These are phyloP conservation scores for Fusarium coicis DNA, from an alignment of 2,329 filamentous ascomycete genomes.

Conservation along the genomic window DNA sequence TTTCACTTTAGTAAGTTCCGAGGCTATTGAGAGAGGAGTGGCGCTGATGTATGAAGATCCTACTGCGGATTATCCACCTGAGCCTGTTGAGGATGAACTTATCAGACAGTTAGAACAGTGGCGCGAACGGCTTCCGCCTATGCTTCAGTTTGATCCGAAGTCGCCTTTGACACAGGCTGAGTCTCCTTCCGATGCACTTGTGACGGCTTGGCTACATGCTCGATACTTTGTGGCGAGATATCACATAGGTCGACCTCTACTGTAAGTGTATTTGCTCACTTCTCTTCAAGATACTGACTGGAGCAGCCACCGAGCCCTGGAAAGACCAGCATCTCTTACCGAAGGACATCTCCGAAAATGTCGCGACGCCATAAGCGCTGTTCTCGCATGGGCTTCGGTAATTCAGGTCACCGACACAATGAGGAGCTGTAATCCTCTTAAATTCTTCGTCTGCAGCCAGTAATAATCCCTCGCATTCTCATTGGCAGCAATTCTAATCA, in stretches of 20 bases:
- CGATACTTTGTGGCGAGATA: constrained; percentile 31
- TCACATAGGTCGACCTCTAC: constrained; percentile 25
- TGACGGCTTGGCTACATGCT: constrained; percentile 30
- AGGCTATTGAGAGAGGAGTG: too few relatives aligned
- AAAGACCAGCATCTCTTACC: constrained; percentile 10
- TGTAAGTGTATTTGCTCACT: background rate
- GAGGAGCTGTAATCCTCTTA: constrained; percentile 31
- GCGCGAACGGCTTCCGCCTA: constrained; percentile 9
- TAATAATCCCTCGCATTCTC: background rate
- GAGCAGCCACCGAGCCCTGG: constrained; percentile 11
- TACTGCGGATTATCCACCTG: constrained; percentile 20
- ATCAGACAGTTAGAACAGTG: constrained; percentile 31
- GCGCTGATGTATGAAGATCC: too few relatives aligned
- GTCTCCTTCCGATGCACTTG: constrained; percentile 14
- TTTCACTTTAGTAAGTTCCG: constrained; percentile 34
- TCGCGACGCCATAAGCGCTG: constrained; percentile 17
- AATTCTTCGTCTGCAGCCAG: constrained; percentile 32
- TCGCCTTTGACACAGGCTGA: constrained; percentile 7
- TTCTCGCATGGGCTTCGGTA: constrained; percentile 8
- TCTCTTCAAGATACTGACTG: background rate
- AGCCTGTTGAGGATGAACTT: constrained; percentile 30
- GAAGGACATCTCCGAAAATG: constrained; percentile 34
- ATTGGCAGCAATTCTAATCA: rapidly evolving
- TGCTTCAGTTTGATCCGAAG: constrained; percentile 28
- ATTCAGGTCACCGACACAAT: constrained; percentile 27